These are phyloP conservation scores for Suhomyces ambrosiae DNA, from an alignment of 1,139 yeast species.

Conservation along the genomic window DNA sequence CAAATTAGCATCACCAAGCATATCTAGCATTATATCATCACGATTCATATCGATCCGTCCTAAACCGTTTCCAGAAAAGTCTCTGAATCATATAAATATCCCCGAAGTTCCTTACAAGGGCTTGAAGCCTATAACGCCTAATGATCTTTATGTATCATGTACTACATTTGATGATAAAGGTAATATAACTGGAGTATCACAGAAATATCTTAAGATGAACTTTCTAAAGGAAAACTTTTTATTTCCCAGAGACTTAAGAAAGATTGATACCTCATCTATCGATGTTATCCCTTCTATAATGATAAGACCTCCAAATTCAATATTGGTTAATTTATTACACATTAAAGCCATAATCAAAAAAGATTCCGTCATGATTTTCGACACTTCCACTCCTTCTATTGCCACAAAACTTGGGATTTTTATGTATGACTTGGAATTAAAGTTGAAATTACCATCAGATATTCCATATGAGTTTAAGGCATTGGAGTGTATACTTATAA, in stretches of 20 bases:
- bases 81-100: slow-evolving; percentile 1
- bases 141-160: slow-evolving; percentile 60
- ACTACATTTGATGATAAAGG: slow-evolving; percentile 78
- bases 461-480: slow-evolving; percentile 83
- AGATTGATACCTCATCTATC: slow-evolving; percentile 84
- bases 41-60: neutral
- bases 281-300: slow-evolving; percentile 89
- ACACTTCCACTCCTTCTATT: slow-evolving; percentile 59
- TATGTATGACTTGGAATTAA: slow-evolving; percentile 84
- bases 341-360: slow-evolving; percentile 84
- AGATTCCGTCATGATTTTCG: slow-evolving; percentile 82
- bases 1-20: neutral
- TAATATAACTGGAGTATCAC: slow-evolving; percentile 69
- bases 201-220: slow-evolving; percentile 75
- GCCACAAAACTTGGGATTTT: slow-evolving; percentile 71
- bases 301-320: slow-evolving; percentile 71
- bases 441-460: slow-evolving; percentile 52
- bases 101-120: slow-evolving; percentile 4
- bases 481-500: slow-evolving; percentile 81
- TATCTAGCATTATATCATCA: neutral
- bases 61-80: neutral
- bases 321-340: slow-evolving; percentile 77
- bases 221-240: slow-evolving; percentile 74
- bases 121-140: slow-evolving; percentile 60
- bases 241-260: slow-evolving; percentile 80